Conservation (phyloP, 306 rosid species). For the Urtica urens region DNA sequence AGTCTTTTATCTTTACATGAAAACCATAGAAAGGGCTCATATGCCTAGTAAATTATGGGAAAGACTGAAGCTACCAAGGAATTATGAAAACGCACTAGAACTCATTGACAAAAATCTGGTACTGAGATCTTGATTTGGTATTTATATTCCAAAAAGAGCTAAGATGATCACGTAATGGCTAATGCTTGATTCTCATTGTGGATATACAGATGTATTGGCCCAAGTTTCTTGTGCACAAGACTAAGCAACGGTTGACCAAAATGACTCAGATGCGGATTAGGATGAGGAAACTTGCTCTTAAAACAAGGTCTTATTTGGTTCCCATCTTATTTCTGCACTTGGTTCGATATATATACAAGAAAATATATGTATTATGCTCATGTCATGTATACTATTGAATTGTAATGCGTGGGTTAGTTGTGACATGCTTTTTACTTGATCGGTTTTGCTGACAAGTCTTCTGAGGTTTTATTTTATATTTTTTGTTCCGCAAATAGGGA, state of each 20-base stretch:
- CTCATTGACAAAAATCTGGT: conserved; percentile 82
- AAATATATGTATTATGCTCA: neutral
- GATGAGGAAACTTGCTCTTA: conserved; percentile 82
- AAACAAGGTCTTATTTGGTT: conserved; percentile 46
- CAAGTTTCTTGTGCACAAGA: conserved; percentile 79
- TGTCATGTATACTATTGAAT: neutral
- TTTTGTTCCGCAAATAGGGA: conserved; percentile 40
- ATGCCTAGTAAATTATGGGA: conserved; percentile 88
- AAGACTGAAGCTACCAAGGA: conserved; percentile 82
- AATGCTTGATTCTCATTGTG: conserved; percentile 10
- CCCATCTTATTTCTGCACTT: neutral
- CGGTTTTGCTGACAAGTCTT: neutral
- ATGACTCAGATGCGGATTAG: conserved; percentile 96
- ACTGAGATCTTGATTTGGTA: conserved; percentile 10
- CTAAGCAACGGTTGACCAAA: conserved; percentile 81
- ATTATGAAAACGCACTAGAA: conserved; percentile 81
- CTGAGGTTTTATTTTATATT: neutral
- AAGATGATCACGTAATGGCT: neutral
- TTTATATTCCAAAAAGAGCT: neutral
- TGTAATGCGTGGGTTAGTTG: neutral
- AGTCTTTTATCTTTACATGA: conserved; percentile 88
- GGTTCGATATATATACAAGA: neutral
- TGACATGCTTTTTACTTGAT: neutral
- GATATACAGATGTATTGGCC: conserved; percentile 83
- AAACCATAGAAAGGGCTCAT: conserved; percentile 93